Evolutionary conservation across 1,284 basidiomycete species (phyloP), one percentile per base, ranked within the genome.

Genomic region (Ceratobasidium sp.): DNA sequence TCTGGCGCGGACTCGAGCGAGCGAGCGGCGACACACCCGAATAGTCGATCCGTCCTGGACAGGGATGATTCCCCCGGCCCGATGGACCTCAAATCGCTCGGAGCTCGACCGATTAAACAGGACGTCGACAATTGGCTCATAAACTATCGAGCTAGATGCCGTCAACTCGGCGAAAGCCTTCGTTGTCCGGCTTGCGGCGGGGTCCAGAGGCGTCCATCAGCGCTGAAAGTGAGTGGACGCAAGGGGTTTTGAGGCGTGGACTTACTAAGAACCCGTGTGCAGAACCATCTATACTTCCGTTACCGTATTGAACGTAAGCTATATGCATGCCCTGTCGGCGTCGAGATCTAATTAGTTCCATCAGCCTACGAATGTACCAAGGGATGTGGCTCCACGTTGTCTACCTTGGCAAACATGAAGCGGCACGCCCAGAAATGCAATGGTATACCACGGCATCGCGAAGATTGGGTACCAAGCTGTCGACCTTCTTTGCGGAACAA

Each of bases 271-370:
- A 18, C 16, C 3, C 3, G 7, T 66, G 10, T 30, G 23, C 50
- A 66, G 64, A 46, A 38, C 20, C 64, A 66, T 20, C 20, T 66
- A 30, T 67, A 67, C 48, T 67, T 67, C 65, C 65, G 65, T 4
- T 67, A 50, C 12, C 5, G 38, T 8, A 64, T 64, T 41, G 38
- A 41, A 64, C 62, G 62, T 64, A 52, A n/a, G 65, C 20, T 44
- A 20, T 16, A 67, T n/a, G n/a, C 18, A n/a, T 20, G 27, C 10
- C 20, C 16, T 16, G 3, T 33, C 48, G 1, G 6, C 46, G 8
- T 52, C n/a, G 18, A 64, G 14, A 23, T 23, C 23, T 64, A 27
- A 64, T 20, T 14, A n/a, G 4, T 27, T 1, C 33, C 41, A 3
- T 5, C 27, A 64, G 62, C 62, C 7, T 33, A 64, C 62, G 41